These are phyloP conservation scores for Trematosphaeria pertusa DNA, from an alignment of 2,329 filamentous ascomycete species.

Conservation along the genomic window DNA sequence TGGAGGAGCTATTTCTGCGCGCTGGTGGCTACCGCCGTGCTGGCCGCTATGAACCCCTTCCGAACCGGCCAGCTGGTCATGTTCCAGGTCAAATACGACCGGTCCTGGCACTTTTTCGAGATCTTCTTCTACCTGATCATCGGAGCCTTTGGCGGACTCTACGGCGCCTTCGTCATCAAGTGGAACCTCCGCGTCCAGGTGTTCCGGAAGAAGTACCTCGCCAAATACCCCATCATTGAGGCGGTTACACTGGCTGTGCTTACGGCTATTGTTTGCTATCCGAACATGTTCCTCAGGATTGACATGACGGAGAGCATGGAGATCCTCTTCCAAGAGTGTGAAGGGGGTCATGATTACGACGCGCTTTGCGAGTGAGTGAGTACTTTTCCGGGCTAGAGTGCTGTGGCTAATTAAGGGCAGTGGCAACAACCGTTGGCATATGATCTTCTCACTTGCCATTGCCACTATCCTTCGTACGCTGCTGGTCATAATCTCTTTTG, in stretches of 20 bases:
- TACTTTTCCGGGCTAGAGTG: slow-evolving; percentile 1
- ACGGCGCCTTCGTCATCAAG: slow-evolving; percentile 96
- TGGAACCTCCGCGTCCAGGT: slow-evolving; percentile 92
- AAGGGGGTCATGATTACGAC: slow-evolving; percentile 86
- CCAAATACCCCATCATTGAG: slow-evolving; percentile 83
- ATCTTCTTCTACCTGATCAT: slow-evolving; percentile 90
- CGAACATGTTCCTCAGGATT: slow-evolving; percentile 91
- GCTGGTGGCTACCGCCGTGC: slow-evolving; percentile 87
- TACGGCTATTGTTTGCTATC: slow-evolving; percentile 94
- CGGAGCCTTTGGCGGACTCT: slow-evolving; percentile 91
- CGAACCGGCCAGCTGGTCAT: slow-evolving; percentile 97
- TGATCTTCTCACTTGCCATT: slow-evolving; percentile 77
- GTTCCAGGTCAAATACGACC: slow-evolving; percentile 97
- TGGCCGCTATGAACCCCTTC: slow-evolving; percentile 97
- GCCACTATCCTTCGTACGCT: slow-evolving; percentile 83
- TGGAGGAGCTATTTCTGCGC: slow-evolving; percentile 99
- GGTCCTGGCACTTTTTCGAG: slow-evolving; percentile 98
- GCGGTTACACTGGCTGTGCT: slow-evolving; percentile 80
- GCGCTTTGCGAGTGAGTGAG: slow-evolving; percentile 77
- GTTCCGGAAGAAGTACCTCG: slow-evolving; percentile 91
- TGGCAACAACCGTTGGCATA: slow-evolving; percentile 73
- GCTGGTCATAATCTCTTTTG: slow-evolving; percentile 93
- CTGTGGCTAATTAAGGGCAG: slow-evolving; percentile 38
- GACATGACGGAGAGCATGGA: slow-evolving; percentile 99
- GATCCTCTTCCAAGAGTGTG: slow-evolving; percentile 92